Conservation (phyloP, 805 yeast genomes). For the Lachancea lanzarotensis region DNA sequence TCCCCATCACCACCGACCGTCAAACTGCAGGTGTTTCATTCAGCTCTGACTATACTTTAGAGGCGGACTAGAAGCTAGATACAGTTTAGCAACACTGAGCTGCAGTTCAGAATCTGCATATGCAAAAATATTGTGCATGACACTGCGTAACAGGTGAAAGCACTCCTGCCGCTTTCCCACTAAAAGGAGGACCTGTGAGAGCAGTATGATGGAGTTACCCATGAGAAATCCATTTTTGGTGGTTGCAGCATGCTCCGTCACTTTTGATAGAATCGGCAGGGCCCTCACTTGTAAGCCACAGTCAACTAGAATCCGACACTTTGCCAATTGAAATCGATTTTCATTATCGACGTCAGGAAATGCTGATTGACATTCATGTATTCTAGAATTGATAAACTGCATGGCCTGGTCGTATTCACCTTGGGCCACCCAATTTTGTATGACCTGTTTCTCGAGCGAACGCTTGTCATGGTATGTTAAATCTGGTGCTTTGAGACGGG, state of each 20-base stretch:
- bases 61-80: not conserved
- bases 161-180: slow-evolving; percentile 38
- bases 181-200: slow-evolving; percentile 40
- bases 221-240: slow-evolving; percentile 41
- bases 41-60: not conserved
- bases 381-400: slow-evolving; percentile 17
- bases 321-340: slow-evolving; percentile 22
- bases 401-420: slow-evolving; percentile 26
- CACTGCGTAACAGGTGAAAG: not conserved
- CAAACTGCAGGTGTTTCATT: not conserved
- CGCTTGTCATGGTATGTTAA: slow-evolving; percentile 31
- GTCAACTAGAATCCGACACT: slow-evolving; percentile 28
- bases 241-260: slow-evolving; percentile 42
- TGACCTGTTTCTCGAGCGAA: slow-evolving; percentile 37
- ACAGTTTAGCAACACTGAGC: not conserved
- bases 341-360: slow-evolving; percentile 30
- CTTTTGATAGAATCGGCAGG: slow-evolving; percentile 43
- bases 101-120: not conserved
- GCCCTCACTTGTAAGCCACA: slow-evolving; percentile 45
- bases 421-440: slow-evolving; percentile 34
- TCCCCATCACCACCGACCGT: slow-evolving; percentile 34
- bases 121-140: slow-evolving; percentile 3
- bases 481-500: slow-evolving; percentile 33
- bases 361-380: slow-evolving; percentile 18
- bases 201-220: slow-evolving; percentile 41